Conservation (phyloP, 495 filamentous ascomycete species). For the Penicillium ochrochloron region DNA sequence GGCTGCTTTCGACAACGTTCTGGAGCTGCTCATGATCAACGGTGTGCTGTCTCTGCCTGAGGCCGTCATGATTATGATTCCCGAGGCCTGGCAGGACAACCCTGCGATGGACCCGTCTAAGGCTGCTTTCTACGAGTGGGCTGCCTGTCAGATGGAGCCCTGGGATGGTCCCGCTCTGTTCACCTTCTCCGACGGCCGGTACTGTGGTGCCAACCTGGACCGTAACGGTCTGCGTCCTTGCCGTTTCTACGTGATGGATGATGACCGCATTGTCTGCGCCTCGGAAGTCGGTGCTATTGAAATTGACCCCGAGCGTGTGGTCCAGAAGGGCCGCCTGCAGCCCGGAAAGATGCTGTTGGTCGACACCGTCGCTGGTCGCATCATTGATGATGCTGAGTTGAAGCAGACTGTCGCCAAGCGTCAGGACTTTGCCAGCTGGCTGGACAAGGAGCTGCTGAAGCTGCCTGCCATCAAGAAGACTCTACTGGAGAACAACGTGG, state of each 20-base stretch:
- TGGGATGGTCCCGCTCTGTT: constrained; percentile 99
- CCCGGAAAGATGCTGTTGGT: constrained; percentile 98
- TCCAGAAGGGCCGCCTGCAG: constrained; percentile 95
- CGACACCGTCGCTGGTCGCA: constrained; percentile 91
- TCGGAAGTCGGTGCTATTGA: constrained; percentile 96
- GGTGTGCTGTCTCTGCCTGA: constrained; percentile 96
- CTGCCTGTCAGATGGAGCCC: constrained; percentile 98
- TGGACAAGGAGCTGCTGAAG: constrained; percentile 84
- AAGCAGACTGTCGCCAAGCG: constrained; percentile 87
- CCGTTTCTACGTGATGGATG: constrained; percentile 97
- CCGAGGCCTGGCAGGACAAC: constrained; percentile 98
- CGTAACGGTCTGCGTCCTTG: constrained; percentile 96
- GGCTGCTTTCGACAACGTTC: constrained; percentile 96
- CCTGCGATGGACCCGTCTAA: constrained; percentile 90
- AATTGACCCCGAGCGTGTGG: constrained; percentile 85
- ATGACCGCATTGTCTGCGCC: constrained; percentile 97
- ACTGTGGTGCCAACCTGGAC: constrained; percentile 98
- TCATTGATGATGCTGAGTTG: constrained; percentile 93
- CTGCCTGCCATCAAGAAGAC: constrained; percentile 72
- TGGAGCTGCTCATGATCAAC: constrained; percentile 95
- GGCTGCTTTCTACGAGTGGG: constrained; percentile 99
- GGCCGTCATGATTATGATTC: constrained; percentile 99
- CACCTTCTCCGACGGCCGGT: constrained; percentile 96
- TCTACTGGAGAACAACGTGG: constrained; percentile 60
- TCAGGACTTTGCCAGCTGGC: constrained; percentile 85